Percentiles rank a stretch among this genome's conserved stretches.
phyloP scores from a whole-genome alignment of 2,329 filamentous ascomycete genomes.

The Neonectria hederae region DNA sequence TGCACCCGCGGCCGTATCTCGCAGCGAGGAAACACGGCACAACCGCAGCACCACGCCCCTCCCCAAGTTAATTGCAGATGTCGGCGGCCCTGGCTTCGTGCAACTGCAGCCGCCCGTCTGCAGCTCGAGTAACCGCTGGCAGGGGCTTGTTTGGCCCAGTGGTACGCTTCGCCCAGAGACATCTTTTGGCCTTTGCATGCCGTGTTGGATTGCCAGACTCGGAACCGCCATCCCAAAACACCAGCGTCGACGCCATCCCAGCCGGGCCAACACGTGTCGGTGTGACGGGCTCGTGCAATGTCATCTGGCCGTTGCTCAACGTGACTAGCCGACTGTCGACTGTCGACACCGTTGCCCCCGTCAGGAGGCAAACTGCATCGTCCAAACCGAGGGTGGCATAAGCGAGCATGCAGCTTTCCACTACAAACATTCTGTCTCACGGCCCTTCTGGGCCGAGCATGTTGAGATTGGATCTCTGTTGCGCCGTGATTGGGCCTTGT shows the following conservation, averaged over 20 bases:
- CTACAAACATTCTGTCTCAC: slow-evolving; percentile 13
- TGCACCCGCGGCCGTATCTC: slow-evolving; percentile 37
- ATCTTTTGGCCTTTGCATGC: neutral
- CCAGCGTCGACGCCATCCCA: slow-evolving; percentile 15
- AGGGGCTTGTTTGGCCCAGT: neutral
- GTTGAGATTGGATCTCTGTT: neutral
- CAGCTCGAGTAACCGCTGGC: neutral
- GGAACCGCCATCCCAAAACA: slow-evolving; percentile 14
- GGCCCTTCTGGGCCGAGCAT: neutral
- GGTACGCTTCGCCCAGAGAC: neutral
- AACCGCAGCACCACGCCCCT: slow-evolving; percentile 3
- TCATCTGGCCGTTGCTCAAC: slow-evolving; percentile 30
- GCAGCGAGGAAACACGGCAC: slow-evolving; percentile 31
- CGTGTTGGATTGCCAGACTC: slow-evolving; percentile 8
- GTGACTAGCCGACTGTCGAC: slow-evolving; percentile 33
- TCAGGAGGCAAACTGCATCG: slow-evolving; percentile 25
- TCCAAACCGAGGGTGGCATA: slow-evolving; percentile 30
- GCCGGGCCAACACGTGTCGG: slow-evolving; percentile 33
- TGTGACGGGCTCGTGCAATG: slow-evolving; percentile 22
- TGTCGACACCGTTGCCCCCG: slow-evolving; percentile 24
- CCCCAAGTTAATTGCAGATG: slow-evolving; percentile 17
- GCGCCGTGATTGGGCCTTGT: neutral
- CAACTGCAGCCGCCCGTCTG: neutral
- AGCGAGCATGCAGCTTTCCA: slow-evolving; percentile 35
- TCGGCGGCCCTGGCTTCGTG: neutral